Percentiles rank a stretch among this genome's conserved stretches.
Conservation (phyloP, 495 filamentous ascomycete species). For the Collariella sp. region DNA sequence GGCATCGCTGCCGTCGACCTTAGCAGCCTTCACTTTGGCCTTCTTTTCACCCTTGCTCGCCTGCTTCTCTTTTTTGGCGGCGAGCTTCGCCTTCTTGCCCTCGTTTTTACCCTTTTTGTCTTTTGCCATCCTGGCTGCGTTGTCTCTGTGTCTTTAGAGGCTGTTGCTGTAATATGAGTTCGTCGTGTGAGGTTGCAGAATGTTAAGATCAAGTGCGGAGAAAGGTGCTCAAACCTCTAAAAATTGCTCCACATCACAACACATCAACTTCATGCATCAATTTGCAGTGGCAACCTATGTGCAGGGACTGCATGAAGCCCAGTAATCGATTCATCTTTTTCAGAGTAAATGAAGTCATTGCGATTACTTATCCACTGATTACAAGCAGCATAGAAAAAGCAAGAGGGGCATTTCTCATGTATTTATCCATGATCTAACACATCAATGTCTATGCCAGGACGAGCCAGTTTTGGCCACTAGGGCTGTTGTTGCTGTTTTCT, state of each 20-base stretch:
- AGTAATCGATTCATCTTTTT: too few species aligned
- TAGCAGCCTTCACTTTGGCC: constrained; percentile 43
- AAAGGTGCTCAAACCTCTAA: not conserved
- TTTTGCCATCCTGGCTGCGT: constrained; percentile 40
- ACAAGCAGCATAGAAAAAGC: too few species aligned
- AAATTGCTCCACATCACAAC: not conserved
- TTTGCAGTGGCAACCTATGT: too few species aligned
- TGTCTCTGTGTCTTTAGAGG: not conserved
- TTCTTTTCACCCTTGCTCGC: constrained; percentile 58
- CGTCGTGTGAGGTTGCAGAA: not conserved
- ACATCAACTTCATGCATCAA: not conserved
- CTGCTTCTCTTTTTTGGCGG: constrained; percentile 58
- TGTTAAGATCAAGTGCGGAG: constrained; percentile 9
- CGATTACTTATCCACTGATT: too few species aligned
- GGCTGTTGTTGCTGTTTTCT: not conserved
- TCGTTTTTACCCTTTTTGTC: constrained; percentile 53
- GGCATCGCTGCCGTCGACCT: constrained; percentile 61
- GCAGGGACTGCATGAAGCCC: too few species aligned
- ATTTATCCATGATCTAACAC: too few species aligned
- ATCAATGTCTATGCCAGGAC: too few species aligned
- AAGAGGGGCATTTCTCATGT: too few species aligned
- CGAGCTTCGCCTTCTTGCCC: constrained; percentile 53
- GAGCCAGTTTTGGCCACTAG: not conserved
- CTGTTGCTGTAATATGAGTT: not conserved
- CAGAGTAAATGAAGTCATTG: too few species aligned